These are phyloP conservation scores for Cryphonectria carpinicola DNA, from an alignment of 2,329 filamentous ascomycete genomes.

Conservation along the genomic window DNA sequence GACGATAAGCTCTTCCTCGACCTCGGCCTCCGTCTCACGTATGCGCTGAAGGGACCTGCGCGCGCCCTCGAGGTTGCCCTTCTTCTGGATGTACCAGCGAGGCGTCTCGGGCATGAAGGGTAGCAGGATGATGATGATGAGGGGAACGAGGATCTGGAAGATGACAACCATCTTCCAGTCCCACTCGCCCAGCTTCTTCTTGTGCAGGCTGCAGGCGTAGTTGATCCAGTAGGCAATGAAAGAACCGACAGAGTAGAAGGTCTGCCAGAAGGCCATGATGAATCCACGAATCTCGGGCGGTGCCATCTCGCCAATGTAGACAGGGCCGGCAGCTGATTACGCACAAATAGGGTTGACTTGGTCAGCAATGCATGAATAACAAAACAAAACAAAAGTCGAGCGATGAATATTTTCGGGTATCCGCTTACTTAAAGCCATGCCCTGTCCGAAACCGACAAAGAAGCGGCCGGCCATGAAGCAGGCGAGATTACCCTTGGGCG, in stretches of 20 bases:
- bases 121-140: conserved; percentile 63
- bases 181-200: conserved; percentile 65
- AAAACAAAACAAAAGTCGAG: not conserved
- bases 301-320: conserved; percentile 72
- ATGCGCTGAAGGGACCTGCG: conserved; percentile 61
- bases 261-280: conserved; percentile 73
- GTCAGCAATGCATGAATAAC: conserved; percentile 5
- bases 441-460: conserved; percentile 71
- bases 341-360: conserved; percentile 32
- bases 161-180: conserved; percentile 75
- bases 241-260: conserved; percentile 67
- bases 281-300: conserved; percentile 66
- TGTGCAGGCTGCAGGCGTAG: conserved; percentile 63
- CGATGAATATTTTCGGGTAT: not conserved
- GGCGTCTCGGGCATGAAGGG: conserved; percentile 71
- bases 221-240: conserved; percentile 71
- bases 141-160: conserved; percentile 71
- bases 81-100: conserved; percentile 68
- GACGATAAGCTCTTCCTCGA: conserved; percentile 66
- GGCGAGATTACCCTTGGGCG: conserved; percentile 63
- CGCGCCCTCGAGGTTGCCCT: conserved; percentile 63
- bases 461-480: conserved; percentile 71
- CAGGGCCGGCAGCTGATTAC: conserved; percentile 60
- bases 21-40: conserved; percentile 65
- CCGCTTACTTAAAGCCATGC: conserved; percentile 55